Conservation (phyloP, 2,329 filamentous ascomycete species). For the Cercospora sp. region DNA sequence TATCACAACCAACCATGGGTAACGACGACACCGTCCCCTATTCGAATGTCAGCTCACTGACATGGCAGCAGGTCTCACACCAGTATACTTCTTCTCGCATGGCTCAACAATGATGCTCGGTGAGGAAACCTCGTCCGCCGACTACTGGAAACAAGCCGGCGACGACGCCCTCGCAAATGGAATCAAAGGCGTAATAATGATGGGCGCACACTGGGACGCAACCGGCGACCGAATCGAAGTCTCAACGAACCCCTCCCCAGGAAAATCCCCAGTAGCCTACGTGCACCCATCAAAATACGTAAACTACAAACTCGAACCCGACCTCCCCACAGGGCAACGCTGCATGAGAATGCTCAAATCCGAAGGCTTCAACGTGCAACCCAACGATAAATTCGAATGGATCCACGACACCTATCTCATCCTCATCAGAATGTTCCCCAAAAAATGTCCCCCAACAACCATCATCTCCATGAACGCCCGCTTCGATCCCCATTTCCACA, state of each 20-base stretch:
- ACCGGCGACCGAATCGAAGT: slow-evolving; percentile 59
- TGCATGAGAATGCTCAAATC: slow-evolving; percentile 53
- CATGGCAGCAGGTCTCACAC: slow-evolving; percentile 41
- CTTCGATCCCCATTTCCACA: slow-evolving; percentile 58
- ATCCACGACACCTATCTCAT: slow-evolving; percentile 72
- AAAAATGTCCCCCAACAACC: slow-evolving; percentile 64
- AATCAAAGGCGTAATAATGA: slow-evolving; percentile 65
- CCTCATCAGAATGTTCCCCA: slow-evolving; percentile 68
- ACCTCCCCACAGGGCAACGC: slow-evolving; percentile 54
- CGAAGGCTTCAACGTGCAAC: slow-evolving; percentile 56
- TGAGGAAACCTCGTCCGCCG: slow-evolving; percentile 61
- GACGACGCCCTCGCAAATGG: slow-evolving; percentile 61
- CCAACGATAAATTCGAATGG: slow-evolving; percentile 64
- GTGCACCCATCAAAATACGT: slow-evolving; percentile 66
- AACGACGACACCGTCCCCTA: not conserved
- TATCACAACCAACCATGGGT: not conserved
- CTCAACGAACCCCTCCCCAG: slow-evolving; percentile 59
- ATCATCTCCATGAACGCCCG: slow-evolving; percentile 57
- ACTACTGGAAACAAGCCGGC: slow-evolving; percentile 66
- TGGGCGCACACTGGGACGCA: slow-evolving; percentile 69
- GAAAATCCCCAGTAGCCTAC: slow-evolving; percentile 65
- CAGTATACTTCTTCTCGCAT: slow-evolving; percentile 68
- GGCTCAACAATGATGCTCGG: slow-evolving; percentile 72
- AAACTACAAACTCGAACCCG: slow-evolving; percentile 61
- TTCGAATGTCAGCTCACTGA: not conserved